phyloP scores from a whole-genome alignment of 2,329 filamentous ascomycete species.

The Stemphylium beticola region DNA sequence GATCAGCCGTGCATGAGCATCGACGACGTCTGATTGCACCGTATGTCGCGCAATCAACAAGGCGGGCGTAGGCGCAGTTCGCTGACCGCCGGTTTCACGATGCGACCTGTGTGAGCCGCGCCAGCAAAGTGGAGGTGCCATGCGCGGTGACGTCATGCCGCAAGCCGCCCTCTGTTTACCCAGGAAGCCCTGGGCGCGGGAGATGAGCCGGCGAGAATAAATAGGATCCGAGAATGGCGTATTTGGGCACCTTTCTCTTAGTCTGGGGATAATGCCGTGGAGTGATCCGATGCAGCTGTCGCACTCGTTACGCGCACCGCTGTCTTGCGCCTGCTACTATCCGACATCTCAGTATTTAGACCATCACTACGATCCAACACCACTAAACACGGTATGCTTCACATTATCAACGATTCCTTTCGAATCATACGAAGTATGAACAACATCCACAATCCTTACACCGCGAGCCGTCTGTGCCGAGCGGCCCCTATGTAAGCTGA shows the following conservation, averaged over 20 bases:
- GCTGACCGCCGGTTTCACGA: constrained; percentile 25
- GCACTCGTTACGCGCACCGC: no score
- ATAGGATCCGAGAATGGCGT: background rate
- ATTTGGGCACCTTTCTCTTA: background rate
- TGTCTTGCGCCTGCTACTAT: background rate
- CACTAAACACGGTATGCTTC: background rate
- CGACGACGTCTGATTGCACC: constrained; percentile 24
- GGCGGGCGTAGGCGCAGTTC: constrained; percentile 9
- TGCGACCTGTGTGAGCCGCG: constrained; percentile 9
- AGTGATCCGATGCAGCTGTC: no score
- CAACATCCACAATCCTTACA: background rate
- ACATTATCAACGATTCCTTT: no score
- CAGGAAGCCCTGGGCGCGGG: background rate
- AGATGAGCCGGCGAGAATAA: constrained; percentile 4
- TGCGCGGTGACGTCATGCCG: constrained; percentile 15
- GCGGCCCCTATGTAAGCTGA: constrained; percentile 1
- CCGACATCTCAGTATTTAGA: background rate
- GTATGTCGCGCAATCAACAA: constrained; percentile 19
- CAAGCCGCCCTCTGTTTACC: background rate
- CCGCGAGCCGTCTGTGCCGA: background rate
- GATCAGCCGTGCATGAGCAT: constrained; percentile 22
- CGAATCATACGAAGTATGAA: background rate
- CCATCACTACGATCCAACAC: background rate
- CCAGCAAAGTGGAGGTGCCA: constrained; percentile 2
- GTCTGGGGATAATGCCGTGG: background rate